Evolutionary conservation across 1,284 basidiomycete species (phyloP).

Genomic region (Pseudozyma tsukubaensis): DNA sequence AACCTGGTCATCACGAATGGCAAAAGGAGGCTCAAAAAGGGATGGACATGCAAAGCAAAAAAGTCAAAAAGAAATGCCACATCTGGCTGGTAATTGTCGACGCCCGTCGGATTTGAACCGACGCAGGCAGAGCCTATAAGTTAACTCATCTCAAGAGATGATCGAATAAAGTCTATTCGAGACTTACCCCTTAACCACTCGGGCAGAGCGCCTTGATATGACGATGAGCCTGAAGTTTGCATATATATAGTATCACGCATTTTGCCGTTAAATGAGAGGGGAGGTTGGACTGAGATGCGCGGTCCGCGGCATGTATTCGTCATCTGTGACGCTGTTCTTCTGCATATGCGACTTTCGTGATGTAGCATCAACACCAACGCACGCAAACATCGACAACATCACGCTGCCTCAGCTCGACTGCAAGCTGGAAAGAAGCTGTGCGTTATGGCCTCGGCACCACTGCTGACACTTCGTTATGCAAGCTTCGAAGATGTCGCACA

Average conservation of each 20-base stretch:
- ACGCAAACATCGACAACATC: too few species aligned
- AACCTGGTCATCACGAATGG: too few species aligned
- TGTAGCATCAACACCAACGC: too few species aligned
- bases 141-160: conserved; percentile 20
- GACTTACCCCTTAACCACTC: conserved; percentile 53
- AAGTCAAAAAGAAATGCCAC: conserved; percentile 9
- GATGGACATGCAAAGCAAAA: too few species aligned
- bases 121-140: conserved; percentile 49
- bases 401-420: too few species aligned
- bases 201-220: conserved; percentile 32
- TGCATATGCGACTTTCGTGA: too few species aligned
- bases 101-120: conserved; percentile 51
- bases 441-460: conserved; percentile 21
- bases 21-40: too few species aligned
- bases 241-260: neutral
- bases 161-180: conserved; percentile 26
- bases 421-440: neutral
- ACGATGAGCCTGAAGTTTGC: neutral
- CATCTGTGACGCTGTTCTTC: neutral
- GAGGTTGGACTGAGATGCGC: conserved; percentile 1
- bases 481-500: conserved; percentile 36
- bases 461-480: conserved; percentile 23
- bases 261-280: neutral
- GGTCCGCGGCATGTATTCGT: conserved; percentile 8
- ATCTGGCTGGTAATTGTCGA: conserved; percentile 15